Evolutionary conservation across 1,139 yeast species (phyloP), one percentile per base, ranked within the genome.

Genomic region (Magnusiomyces fungicola): DNA sequence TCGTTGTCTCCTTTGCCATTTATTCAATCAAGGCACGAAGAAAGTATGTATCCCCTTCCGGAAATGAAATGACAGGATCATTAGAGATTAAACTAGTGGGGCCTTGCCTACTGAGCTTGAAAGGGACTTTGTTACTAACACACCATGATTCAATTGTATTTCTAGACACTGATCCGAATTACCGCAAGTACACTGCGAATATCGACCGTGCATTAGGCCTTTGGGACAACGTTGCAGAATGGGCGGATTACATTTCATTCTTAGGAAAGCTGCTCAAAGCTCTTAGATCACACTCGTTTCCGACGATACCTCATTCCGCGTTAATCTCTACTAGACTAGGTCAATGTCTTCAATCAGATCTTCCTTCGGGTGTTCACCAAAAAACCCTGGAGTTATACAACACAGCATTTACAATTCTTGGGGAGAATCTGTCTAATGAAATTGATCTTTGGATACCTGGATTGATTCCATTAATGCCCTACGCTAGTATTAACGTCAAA

Each of bases 241-340:
- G 98, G 98, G 97, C 98, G n/a, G 98, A 92, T 63, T 89, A 90
- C 65, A 92, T 92, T 52, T 83, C 97, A 21, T 89, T 88, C 63
- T 71, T 94, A 43, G 81, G 92, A 1, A 79, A 85, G 56, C 74
- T 92, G 12, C 80, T 81, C 55, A 86, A 88, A 63, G 81, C 92
- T 0, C 68, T 89, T 34, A 76, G 74, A 50, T 54, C 69, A 5
- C 70, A 69, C 50, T 64, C 68, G 10, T 69, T 65, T 30, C 68
- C 53, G 67, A 47, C 55, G 9, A 69, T 83, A 2, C 88, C 89
- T 2, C 75, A 68, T 58, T 69, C 64, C 53, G 61, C 50, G 51
- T 66, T 58, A 53, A 74, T 72, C 5, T 62, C 74, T 18, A 62
- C 61, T 30, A 55, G 71, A 33, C 61, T 72, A 14, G 68, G 75